Base-by-base conservation (phyloP, 192 early-diverging fungal species). In the Chytriomyces sp. region DNA sequence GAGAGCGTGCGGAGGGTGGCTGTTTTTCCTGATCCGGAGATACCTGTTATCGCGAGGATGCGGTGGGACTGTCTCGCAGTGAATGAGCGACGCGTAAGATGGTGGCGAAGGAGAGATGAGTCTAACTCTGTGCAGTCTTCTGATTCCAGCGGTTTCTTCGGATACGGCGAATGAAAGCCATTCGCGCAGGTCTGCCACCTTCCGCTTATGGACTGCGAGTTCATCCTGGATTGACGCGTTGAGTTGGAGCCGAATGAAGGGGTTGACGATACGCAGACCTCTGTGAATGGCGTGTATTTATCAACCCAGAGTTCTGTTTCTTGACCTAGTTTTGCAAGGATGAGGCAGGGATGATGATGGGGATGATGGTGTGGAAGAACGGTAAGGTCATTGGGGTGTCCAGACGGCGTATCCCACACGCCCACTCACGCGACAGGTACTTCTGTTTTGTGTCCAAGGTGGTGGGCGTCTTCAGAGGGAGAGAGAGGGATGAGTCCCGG, bases 11-110 rank as follows among this genome's bases (percentile, higher is more conserved):
- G 52, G 25, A 84, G 36, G 30, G 72, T 64, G 17, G 82, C 79
- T 2, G 82, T 82, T 69, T 84, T 84, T 22, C 77, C 82, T 4
- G 75, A 64, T 0, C 82, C 82, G 4, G 77, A 82, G 3, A 78
- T 81, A 19, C 82, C 82, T 19, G 82, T 82, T 10, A 84, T 60
- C 5, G 72, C 70, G 19, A 82, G 65, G 3, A 84, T 19, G 14
- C 73, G 44, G 36, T 74, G 62, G 14, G 66, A 55, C 70, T 40
- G 10, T 59, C 10, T 60, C 32, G 22, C n/a, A n/a, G n/a, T n/a
- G n/a, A n/a, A n/a, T n/a, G n/a, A n/a, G n/a, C n/a, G n/a, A n/a
- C n/a, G n/a, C n/a, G n/a, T n/a, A n/a, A n/a, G n/a, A n/a, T n/a
- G n/a, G n/a, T n/a, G n/a, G n/a, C n/a, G n/a, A n/a, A n/a, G n/a